Base-by-base conservation (phyloP, 768 basidiomycete genomes). In the Pleurotus ostreatus region DNA sequence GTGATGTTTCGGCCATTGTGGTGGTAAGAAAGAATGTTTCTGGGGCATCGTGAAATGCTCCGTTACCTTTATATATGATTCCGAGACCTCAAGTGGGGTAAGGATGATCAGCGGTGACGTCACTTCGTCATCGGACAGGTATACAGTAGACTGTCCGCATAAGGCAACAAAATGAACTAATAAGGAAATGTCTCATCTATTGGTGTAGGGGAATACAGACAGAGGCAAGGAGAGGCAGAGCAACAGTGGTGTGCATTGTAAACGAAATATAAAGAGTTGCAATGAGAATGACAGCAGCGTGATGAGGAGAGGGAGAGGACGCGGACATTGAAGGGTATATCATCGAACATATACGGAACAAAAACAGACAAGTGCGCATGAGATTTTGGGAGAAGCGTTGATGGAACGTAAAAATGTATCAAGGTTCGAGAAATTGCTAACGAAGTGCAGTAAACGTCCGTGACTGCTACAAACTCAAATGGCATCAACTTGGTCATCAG, bases 1-100 rank as follows among this genome's bases (percentile, higher is more conserved):
- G 40, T 30, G 55, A 52, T n/a, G 47, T 44, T 16, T 20, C 61
- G 48, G 71, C 71, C 70, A 70, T 73, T 12, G n/a, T 9, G 48
- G 15, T 44, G n/a, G 41, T 44, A 44, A 16, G n/a, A 44, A 22
- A 16, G 41, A 44, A 16, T 4, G 41, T 44, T 44, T 34, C 30
- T 34, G 9, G 30, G 30, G 30, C 30, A 11, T 34, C 30, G 30
- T 11, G 30, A 34, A 34, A 9, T 4, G 30, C 30, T 34, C 30
- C 30, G 9, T 34, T 34, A 34, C 30, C 30, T 34, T 34, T 34
- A 34, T 34, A 34, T 34, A 34, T 11, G 8, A 34, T 34, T 34
- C 2, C 30, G 30, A 34, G 30, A 34, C 30, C 30, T 34, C 30
- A 34, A 34, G 30, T 34, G 30, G 30, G 30, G 30, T 11, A 34